Conservation (phyloP, 108 stramenopile genomes). For the Craspedostauros australis region DNA sequence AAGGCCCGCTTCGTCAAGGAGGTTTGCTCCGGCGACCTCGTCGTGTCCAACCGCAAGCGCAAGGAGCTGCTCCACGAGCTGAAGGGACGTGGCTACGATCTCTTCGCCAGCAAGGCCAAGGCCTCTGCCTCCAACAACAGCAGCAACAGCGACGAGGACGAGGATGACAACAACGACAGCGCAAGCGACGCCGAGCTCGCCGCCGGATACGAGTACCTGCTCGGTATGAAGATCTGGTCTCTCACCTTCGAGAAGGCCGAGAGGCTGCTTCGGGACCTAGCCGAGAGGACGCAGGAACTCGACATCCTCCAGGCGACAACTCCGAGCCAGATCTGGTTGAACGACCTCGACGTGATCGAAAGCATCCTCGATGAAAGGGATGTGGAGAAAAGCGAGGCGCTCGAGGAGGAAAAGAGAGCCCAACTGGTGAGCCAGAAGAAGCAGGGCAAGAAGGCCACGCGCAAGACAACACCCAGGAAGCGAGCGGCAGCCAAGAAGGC, state of each 20-base stretch:
- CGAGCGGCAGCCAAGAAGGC: constrained; percentile 27
- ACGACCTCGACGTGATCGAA: constrained; percentile 92
- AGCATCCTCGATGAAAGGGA: constrained; percentile 84
- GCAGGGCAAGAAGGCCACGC: constrained; percentile 15
- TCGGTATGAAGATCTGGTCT: constrained; percentile 97
- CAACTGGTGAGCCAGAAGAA: constrained; percentile 48
- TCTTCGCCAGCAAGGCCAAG: constrained; percentile 52
- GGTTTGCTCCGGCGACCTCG: constrained; percentile 86
- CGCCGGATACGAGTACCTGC: constrained; percentile 97
- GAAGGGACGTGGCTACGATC: constrained; percentile 77
- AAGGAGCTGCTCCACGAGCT: constrained; percentile 85
- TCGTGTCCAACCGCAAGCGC: constrained; percentile 91
- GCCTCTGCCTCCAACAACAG: constrained; percentile 11
- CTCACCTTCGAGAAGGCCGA: constrained; percentile 96
- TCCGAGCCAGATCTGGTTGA: constrained; percentile 85
- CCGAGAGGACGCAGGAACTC: constrained; percentile 77
- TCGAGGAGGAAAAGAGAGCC: constrained; percentile 51
- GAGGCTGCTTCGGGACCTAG: constrained; percentile 78
- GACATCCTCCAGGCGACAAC: constrained; percentile 68
- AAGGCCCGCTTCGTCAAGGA: constrained; percentile 97
- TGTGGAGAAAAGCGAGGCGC: constrained; percentile 34
- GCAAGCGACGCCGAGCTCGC: constrained; percentile 62
- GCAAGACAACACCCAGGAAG: too few species aligned
- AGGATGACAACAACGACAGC: constrained; percentile 38
- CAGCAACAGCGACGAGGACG: constrained; percentile 54